phyloP scores from a whole-genome alignment of 1,284 basidiomycete species.

The Leccinum griseonigrum region DNA sequence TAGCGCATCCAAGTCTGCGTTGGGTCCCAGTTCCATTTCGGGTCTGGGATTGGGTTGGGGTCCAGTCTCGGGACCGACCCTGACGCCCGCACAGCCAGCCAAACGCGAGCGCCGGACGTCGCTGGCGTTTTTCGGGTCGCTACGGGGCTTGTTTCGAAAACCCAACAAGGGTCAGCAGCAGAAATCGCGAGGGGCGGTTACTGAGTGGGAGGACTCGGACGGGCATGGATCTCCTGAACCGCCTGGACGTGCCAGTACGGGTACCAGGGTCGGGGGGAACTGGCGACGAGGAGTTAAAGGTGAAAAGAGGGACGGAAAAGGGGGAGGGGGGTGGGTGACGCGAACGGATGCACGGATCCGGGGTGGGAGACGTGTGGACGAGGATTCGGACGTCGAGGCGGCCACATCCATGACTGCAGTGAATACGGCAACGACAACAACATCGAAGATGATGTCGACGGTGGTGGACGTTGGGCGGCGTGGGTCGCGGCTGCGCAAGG shows the following conservation, averaged over 20 bases:
- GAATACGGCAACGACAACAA: too few relatives aligned
- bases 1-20: neutral
- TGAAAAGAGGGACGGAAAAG: slow-evolving; percentile 12
- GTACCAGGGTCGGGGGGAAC: neutral
- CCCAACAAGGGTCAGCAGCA: too few relatives aligned
- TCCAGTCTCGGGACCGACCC: neutral
- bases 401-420: neutral
- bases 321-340: slow-evolving; percentile 16
- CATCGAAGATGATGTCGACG: too few relatives aligned
- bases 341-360: neutral
- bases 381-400: slow-evolving; percentile 6
- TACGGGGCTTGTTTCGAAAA: slow-evolving; percentile 13
- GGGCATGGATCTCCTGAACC: neutral
- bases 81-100: neutral
- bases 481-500: slow-evolving; percentile 25
- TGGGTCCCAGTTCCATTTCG: neutral
- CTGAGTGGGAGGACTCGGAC: too few relatives aligned
- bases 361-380: neutral
- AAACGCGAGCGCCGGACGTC: slow-evolving; percentile 25
- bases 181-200: too few relatives aligned
- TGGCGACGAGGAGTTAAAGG: neutral
- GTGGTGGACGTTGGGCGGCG: neutral
- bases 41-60: too few relatives aligned
- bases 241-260: neutral
- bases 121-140: slow-evolving; percentile 25